Base-by-base conservation (phyloP, 495 filamentous ascomycete species). In the Penicillium lividum region DNA sequence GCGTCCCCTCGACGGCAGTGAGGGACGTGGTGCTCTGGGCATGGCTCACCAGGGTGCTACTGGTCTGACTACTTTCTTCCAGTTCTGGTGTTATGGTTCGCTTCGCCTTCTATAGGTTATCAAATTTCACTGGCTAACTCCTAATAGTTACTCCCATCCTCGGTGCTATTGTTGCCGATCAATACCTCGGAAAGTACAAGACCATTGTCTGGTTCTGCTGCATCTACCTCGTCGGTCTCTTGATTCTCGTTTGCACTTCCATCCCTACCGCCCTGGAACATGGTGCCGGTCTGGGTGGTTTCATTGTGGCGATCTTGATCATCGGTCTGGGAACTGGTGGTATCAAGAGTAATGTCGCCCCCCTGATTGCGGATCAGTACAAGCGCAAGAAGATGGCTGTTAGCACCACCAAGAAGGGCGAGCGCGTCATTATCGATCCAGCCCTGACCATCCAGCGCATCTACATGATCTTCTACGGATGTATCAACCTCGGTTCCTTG, bases 401-500 rank as follows among this genome's bases (percentile, higher is more conserved):
- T 45, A 74, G 72, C 30, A 69, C 73, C 25, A 68, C 73, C 28
- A 80, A 82, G 72, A 84, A 77, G 52, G 90, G 90, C 53, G 88
- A 92, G 74, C 80, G 83, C 33, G 86, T 90, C 27, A 83, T 94
- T 52, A 83, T 92, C 42, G 89, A 92, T 64, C 89, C 90, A 1
- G 77, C 83, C 45, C 80, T 89, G 47, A 92, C 89, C 10, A 82
- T 89, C 57, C 87, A 90, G 73, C 80, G 85, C 45, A 86, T 93
- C 55, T 88, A 88, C 77, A 85, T 87, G 81, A 80, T 86, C 53
- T 89, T 89, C 71, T 92, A 92, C 67, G 72, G 82, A 45, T 85
- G 86, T 61, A 89, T 93, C 78, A 93, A 96, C 76, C 61, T 95
- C 55, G 90, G 90, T 13, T 82, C 80, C 51, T 84, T 84, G 62